Evolutionary conservation across 2,329 filamentous ascomycete species (phyloP).

Genomic region (Stemphylium vesicarium): DNA sequence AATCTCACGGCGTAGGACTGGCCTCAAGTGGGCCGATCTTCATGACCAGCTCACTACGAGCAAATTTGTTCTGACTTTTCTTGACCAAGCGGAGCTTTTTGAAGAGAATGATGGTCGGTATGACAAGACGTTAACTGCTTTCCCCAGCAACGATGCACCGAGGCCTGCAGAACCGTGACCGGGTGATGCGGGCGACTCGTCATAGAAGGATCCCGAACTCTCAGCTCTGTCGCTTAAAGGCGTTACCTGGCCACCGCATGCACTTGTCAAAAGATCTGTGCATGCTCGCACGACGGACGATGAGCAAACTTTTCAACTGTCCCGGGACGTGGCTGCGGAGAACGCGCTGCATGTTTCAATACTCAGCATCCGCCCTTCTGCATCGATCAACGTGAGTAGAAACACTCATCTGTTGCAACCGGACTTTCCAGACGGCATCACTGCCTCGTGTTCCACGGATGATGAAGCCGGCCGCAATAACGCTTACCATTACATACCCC

Average conservation of each 20-base stretch:
- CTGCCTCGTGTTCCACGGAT: slow-evolving; percentile 24
- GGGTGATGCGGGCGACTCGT: slow-evolving; percentile 25
- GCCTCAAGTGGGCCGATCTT: slow-evolving; percentile 29
- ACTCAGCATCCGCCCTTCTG: slow-evolving; percentile 20
- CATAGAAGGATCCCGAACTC: slow-evolving; percentile 25
- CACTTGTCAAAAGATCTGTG: slow-evolving; percentile 34
- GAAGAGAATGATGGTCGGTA: slow-evolving; percentile 19
- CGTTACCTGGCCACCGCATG: slow-evolving; percentile 34
- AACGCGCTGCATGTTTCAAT: slow-evolving; percentile 37
- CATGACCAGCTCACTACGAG: slow-evolving; percentile 19
- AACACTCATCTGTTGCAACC: slow-evolving; percentile 12
- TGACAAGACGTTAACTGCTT: slow-evolving; percentile 27
- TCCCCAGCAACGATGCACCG: slow-evolving; percentile 21
- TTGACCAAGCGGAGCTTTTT: slow-evolving; percentile 22
- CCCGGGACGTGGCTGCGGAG: slow-evolving; percentile 28
- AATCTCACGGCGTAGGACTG: slow-evolving; percentile 22
- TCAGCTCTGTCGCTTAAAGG: slow-evolving; percentile 29
- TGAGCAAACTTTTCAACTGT: slow-evolving; percentile 42
- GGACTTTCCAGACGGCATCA: slow-evolving; percentile 16
- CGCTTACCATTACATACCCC: slow-evolving; percentile 26
- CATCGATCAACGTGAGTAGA: slow-evolving; percentile 15
- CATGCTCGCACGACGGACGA: slow-evolving; percentile 27
- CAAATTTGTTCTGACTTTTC: slow-evolving; percentile 37
- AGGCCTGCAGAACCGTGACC: slow-evolving; percentile 17
- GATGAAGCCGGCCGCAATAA: slow-evolving; percentile 27